These are phyloP conservation scores for Hordeum pubiflorum DNA, from an alignment of 202 grass and related monocot species.

Conservation along the genomic window DNA sequence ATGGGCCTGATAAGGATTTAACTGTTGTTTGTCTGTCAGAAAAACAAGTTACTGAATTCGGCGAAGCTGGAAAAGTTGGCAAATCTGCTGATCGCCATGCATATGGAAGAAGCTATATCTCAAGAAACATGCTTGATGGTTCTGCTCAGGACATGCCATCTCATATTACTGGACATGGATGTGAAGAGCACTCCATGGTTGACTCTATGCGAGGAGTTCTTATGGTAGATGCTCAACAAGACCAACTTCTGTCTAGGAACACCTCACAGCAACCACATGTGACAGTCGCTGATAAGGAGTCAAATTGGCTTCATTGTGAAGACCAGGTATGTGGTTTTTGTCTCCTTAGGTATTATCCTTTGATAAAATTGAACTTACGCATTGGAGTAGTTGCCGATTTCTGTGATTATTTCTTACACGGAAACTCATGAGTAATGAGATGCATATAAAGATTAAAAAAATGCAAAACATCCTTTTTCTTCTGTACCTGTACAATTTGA, in stretches of 20 bases:
- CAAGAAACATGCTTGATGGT: conserved; percentile 1
- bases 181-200: conserved; percentile 22
- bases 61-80: conserved; percentile 5
- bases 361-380: not conserved
- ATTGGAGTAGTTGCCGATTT: not conserved
- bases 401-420: not conserved
- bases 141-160: conserved; percentile 1
- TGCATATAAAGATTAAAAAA: not conserved
- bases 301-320: conserved; percentile 28
- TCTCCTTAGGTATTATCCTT: not conserved
- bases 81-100: conserved; percentile 26
- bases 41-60: conserved; percentile 10
- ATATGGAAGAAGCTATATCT: conserved; percentile 13
- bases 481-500: not conserved
- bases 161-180: conserved; percentile 16
- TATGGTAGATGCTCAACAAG: conserved; percentile 11
- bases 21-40: conserved; percentile 25
- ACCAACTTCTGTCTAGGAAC: not conserved
- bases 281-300: conserved; percentile 17
- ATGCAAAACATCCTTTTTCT: not conserved
- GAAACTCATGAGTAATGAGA: not conserved
- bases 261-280: conserved; percentile 21
- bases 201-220: conserved; percentile 9
- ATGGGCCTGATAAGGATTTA: conserved; percentile 7
- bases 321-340: conserved; percentile 34